Percentiles rank a stretch among this genome's conserved stretches.
These are phyloP conservation scores for Blastomyces parvus DNA, from an alignment of 2,329 filamentous ascomycete species.

Conservation along the genomic window DNA sequence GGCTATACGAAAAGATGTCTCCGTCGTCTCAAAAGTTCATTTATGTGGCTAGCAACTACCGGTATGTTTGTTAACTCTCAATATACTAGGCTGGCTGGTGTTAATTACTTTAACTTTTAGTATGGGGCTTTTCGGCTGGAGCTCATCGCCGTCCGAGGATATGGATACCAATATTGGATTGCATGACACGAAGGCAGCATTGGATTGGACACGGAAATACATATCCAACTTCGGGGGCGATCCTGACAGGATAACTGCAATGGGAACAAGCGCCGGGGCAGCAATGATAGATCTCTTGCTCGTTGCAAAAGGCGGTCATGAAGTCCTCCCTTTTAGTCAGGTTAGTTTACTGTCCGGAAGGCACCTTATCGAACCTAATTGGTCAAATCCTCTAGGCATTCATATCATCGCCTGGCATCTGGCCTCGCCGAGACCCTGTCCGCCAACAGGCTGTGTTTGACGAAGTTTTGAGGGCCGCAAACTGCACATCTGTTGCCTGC, in stretches of 20 bases:
- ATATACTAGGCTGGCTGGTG: background rate
- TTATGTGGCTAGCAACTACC: conserved; percentile 13
- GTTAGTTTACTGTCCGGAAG: background rate
- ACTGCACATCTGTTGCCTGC: conserved; percentile 12
- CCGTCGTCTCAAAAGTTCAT: conserved; percentile 9
- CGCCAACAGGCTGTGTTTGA: conserved; percentile 10
- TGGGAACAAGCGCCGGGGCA: conserved; percentile 10
- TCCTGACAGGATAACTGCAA: conserved; percentile 9
- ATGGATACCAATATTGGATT: conserved; percentile 12
- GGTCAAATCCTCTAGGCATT: conserved; percentile 9
- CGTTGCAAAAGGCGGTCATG: conserved; percentile 1
- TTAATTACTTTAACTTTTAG: background rate
- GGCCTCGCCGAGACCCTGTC: conserved; percentile 8
- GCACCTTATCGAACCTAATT: background rate
- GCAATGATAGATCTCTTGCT: conserved; percentile 10
- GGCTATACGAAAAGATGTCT: conserved; percentile 8
- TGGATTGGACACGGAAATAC: conserved; percentile 11
- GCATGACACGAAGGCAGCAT: conserved; percentile 9
- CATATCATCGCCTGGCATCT: conserved; percentile 12
- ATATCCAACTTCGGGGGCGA: conserved; percentile 13
- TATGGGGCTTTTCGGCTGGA: conserved; percentile 12
- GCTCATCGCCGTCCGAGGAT: conserved; percentile 6
- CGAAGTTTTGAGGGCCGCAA: conserved; percentile 10
- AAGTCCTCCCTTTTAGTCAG: conserved; percentile 5
- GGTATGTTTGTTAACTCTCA: background rate